Conservation (phyloP, 176 grass and related monocot species). For the Calamus simplicifolius region DNA sequence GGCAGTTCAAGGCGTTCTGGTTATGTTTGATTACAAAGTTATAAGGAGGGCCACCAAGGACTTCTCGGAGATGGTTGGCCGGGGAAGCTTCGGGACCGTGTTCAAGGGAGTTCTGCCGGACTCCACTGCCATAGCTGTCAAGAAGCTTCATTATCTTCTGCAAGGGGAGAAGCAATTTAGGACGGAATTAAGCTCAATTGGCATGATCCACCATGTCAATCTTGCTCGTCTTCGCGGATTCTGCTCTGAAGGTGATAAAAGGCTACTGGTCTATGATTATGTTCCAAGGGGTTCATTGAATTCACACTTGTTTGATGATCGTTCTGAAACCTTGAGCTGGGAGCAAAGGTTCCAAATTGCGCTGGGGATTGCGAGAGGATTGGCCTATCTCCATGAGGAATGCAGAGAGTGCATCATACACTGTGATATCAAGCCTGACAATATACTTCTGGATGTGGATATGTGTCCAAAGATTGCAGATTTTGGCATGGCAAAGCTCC, state of each 20-base stretch:
- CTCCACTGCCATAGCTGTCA: conserved; percentile 18
- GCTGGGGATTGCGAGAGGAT: conserved; percentile 8
- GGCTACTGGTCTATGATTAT: conserved; percentile 19
- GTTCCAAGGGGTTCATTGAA: conserved; percentile 16
- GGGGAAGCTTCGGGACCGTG: conserved; percentile 36
- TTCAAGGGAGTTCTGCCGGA: conserved; percentile 20
- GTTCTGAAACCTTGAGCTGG: conserved; percentile 13
- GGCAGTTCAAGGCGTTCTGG: neutral
- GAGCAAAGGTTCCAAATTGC: conserved; percentile 12
- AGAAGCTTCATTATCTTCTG: conserved; percentile 15
- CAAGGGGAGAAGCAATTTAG: conserved; percentile 35
- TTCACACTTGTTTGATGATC: conserved; percentile 11
- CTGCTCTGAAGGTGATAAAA: conserved; percentile 3
- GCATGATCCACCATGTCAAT: conserved; percentile 36
- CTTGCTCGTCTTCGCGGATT: conserved; percentile 22
- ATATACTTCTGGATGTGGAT: conserved; percentile 24
- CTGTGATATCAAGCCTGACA: conserved; percentile 44
- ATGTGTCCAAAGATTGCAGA: conserved; percentile 40
- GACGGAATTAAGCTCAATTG: conserved; percentile 33
- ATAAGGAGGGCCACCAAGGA: conserved; percentile 16
- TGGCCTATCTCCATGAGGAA: conserved; percentile 40
- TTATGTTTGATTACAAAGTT: neutral
- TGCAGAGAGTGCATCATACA: conserved; percentile 46
- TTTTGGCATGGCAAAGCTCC: conserved; percentile 35
- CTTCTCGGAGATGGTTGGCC: conserved; percentile 30